Evolutionary conservation across 768 basidiomycete genomes (phyloP).

Genomic region (Strobilomyces confusus): DNA sequence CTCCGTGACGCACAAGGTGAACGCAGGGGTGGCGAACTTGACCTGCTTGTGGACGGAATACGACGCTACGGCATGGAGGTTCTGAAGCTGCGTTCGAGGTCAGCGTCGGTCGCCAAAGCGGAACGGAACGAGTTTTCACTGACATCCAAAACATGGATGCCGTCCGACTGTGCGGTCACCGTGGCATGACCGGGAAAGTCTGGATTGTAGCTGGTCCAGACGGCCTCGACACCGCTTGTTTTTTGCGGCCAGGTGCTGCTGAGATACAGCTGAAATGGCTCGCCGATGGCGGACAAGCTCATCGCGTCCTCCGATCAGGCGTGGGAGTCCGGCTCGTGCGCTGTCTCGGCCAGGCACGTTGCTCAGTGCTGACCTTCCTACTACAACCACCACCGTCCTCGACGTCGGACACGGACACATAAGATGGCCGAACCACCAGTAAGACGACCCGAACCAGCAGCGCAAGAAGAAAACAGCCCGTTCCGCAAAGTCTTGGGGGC

Average conservation of each 20-base stretch:
- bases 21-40: constrained; percentile 55
- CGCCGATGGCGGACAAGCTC: constrained; percentile 29
- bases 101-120: constrained; percentile 3
- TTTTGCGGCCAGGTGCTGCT: constrained; percentile 19
- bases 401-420: constrained; percentile 2
- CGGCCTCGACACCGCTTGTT: not conserved
- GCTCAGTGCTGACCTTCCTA: not conserved
- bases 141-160: constrained; percentile 73
- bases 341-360: too few relatives aligned
- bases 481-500: constrained; percentile 35
- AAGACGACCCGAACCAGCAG: constrained; percentile 20
- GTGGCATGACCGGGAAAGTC: constrained; percentile 55
- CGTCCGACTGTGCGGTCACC: constrained; percentile 67
- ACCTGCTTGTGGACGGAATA: constrained; percentile 68
- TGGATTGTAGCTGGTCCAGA: constrained; percentile 18
- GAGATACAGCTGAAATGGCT: constrained; percentile 29
- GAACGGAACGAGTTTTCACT: constrained; percentile 20
- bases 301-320: too few relatives aligned
- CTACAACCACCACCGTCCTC: constrained; percentile 5
- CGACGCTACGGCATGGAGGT: constrained; percentile 62
- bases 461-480: constrained; percentile 33
- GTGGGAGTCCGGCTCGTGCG: constrained; percentile 19
- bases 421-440: constrained; percentile 24
- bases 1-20: constrained; percentile 38
- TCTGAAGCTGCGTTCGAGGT: constrained; percentile 47